Base-by-base conservation (phyloP, 441 rosid genomes). In the Cnidoscolus chayamansa region DNA sequence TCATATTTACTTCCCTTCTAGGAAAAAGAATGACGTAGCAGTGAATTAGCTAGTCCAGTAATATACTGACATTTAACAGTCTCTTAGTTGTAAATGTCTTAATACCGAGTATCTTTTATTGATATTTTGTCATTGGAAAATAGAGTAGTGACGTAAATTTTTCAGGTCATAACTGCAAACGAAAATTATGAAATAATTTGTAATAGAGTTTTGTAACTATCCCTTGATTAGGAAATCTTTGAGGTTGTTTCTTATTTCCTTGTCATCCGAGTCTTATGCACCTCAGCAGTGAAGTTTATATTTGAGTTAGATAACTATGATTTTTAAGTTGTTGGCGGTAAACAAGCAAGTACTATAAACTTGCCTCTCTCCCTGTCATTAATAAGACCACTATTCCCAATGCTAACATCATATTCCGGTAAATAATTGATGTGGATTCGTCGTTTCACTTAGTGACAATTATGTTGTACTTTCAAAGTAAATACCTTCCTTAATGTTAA, bases 141-240 rank as follows among this genome's bases (percentile, higher is more conserved):
- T 68, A 35, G 51, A 12, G 40, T 55, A 40, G 45, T 69, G 45
- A 3, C 17, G 54, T 69, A 48, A 43, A 51, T 57, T 16, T 67
- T 31, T 12, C 12, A 17, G 8, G 11, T 9, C 47, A 2, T 61
- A 12, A 16, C n/a, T 47, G 0, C 25, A 16, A 72, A 47, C 30
- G 47, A 47, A 71, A 54, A 48, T 49, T 40, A 51, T 2, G 31
- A 6, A n/a, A 16, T 58, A 15, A 16, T 12, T 59, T 59, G 35
- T 59, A 59, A 3, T 1, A 59, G 11, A 13, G 5, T 19, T 19
- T 20, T 35, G 20, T 53, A 17, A 19, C 31, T 67, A 1, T 13
- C 17, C 32, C 48, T 10, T 71, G 56, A n/a, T 37, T 11, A 55
- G 16, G 17, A 31, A 17, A 17, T 19, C 57, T 55, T n/a, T 17